Evolutionary conservation across 768 basidiomycete species (phyloP).

Genomic region (Leccinum boreale): DNA sequence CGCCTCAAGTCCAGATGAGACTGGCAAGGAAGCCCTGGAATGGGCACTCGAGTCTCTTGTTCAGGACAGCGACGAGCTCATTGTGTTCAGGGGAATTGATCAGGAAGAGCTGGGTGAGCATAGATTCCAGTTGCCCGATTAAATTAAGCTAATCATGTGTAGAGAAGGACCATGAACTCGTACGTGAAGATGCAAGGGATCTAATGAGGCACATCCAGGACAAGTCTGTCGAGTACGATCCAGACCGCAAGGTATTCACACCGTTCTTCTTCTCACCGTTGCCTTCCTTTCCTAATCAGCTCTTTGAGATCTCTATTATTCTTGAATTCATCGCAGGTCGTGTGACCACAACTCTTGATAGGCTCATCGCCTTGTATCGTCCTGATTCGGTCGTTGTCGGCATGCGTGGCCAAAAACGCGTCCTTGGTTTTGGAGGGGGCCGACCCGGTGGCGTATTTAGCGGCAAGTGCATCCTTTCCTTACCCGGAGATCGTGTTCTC

Average conservation of each 20-base stretch:
- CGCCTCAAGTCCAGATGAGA: constrained; percentile 85
- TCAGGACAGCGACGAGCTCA: constrained; percentile 88
- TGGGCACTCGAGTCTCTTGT: constrained; percentile 87
- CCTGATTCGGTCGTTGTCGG: constrained; percentile 94
- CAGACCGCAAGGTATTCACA: constrained; percentile 62
- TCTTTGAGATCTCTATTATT: constrained; percentile 72
- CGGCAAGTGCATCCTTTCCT: constrained; percentile 8
- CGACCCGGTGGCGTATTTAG: constrained; percentile 24
- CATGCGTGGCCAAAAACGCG: constrained; percentile 65
- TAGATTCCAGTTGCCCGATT: neutral
- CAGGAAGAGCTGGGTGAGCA: constrained; percentile 74
- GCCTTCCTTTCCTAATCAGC: neutral
- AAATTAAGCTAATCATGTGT: neutral
- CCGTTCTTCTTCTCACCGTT: neutral
- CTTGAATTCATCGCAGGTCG: constrained; percentile 94
- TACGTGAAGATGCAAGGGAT: constrained; percentile 83
- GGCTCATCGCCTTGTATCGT: constrained; percentile 87
- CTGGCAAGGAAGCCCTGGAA: constrained; percentile 82
- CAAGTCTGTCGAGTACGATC: constrained; percentile 74
- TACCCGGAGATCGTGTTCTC: neutral
- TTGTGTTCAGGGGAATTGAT: constrained; percentile 89
- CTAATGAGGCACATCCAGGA: constrained; percentile 79
- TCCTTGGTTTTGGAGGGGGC: constrained; percentile 43
- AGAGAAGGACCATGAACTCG: constrained; percentile 74
- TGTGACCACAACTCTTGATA: constrained; percentile 85